Evolutionary conservation across 768 basidiomycete species (phyloP).

Genomic region (Phanerodontia chrysosporium): DNA sequence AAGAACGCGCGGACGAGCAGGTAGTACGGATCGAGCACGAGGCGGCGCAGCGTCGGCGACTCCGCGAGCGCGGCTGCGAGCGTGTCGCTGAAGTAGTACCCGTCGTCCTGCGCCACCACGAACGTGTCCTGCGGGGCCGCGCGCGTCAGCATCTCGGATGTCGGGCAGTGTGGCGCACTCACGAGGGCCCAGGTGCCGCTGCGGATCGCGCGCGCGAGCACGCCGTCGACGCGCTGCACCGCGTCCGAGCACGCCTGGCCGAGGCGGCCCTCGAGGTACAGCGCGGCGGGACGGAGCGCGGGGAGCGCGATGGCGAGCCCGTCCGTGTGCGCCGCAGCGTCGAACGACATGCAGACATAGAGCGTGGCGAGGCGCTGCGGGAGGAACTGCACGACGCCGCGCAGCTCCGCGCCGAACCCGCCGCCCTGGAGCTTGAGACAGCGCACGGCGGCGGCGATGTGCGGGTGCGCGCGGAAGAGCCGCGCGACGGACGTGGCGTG

Average conservation of each 20-base stretch:
- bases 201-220: neutral
- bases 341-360: neutral
- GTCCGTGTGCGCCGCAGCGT: neutral
- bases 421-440: neutral
- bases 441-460: neutral
- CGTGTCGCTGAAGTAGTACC: neutral
- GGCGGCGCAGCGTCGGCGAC: neutral
- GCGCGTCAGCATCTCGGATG: neutral
- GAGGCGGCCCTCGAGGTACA: neutral
- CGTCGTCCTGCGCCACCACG: neutral
- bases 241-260: neutral
- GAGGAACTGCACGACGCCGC: neutral
- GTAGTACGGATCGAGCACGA: neutral
- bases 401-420: neutral
- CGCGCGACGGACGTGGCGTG: neutral
- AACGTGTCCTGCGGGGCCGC: neutral
- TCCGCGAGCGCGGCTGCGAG: neutral
- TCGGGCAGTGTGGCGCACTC: neutral
- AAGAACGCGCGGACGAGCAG: neutral
- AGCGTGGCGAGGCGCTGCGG: neutral
- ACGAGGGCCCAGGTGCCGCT: neutral
- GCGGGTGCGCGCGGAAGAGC: neutral
- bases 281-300: neutral
- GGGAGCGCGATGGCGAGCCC: neutral
- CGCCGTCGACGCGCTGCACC: neutral